Conservation (phyloP, 495 filamentous ascomycete species). For the Penicillium silybi region DNA sequence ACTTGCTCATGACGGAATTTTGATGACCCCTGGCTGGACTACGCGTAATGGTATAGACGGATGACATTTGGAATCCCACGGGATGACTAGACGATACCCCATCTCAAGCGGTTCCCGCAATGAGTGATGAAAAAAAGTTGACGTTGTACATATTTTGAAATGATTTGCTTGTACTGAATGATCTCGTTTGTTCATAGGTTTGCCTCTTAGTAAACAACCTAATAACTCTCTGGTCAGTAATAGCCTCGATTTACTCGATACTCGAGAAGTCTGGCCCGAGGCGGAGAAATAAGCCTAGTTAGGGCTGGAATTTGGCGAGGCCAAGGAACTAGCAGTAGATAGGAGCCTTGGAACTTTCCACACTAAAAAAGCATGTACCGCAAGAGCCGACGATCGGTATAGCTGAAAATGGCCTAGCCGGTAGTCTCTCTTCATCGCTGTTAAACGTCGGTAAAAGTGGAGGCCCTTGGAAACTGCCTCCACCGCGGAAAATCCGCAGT, state of each 20-base stretch:
- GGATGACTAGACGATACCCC: conserved; percentile 46
- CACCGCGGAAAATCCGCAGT: no score
- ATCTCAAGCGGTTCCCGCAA: conserved; percentile 23
- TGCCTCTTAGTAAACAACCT: not conserved
- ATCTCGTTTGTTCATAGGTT: not conserved
- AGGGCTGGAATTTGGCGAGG: no score
- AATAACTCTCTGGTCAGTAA: not conserved
- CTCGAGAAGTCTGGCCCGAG: not conserved
- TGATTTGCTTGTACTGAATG: conserved; percentile 5
- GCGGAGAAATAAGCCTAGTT: not conserved
- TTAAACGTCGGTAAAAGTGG: no score
- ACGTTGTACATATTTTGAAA: conserved; percentile 28
- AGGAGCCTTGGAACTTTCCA: no score
- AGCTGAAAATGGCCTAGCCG: no score
- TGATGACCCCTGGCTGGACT: conserved; percentile 26
- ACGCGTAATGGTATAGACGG: conserved; percentile 40
- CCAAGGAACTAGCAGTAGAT: not conserved
- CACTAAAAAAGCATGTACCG: no score
- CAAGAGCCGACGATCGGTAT: no score
- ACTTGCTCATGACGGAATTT: conserved; percentile 8
- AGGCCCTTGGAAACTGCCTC: no score
- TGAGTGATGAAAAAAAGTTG: conserved; percentile 38
- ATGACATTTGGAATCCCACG: conserved; percentile 26
- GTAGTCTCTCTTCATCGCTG: no score
- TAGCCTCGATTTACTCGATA: not conserved